Conservation (phyloP, 805 yeast genomes). For the Starmerella floris region DNA sequence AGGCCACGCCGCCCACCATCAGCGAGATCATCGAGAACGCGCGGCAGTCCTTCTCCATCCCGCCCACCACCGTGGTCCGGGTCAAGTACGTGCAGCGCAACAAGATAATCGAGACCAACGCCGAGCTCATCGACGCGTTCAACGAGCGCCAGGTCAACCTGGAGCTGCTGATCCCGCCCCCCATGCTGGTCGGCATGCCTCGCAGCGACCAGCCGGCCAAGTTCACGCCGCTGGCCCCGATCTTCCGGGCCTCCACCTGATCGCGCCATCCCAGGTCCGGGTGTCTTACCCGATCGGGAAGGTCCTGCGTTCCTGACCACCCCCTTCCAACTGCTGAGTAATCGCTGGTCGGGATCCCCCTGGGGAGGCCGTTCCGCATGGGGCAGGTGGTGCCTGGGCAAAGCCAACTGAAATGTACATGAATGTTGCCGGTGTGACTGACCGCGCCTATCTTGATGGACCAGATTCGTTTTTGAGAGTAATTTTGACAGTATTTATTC, state of each 20-base stretch:
- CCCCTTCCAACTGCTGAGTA: too few relatives aligned
- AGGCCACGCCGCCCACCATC: constrained; percentile 69
- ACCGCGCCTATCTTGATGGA: too few relatives aligned
- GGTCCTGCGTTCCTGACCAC: too few relatives aligned
- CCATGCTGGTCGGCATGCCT: constrained; percentile 16
- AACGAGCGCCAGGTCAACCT: constrained; percentile 31
- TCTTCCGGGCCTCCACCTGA: constrained; percentile 6
- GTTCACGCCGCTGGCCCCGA: constrained; percentile 18
- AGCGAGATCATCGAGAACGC: constrained; percentile 70
- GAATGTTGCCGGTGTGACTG: too few relatives aligned
- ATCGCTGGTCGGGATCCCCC: too few relatives aligned
- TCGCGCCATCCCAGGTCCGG: background rate
- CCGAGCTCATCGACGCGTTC: constrained; percentile 37
- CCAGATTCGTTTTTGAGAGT: too few relatives aligned
- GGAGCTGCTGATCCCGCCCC: constrained; percentile 30
- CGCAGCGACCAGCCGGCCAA: background rate
- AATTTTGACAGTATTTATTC: too few relatives aligned
- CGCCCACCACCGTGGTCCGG: constrained; percentile 28
- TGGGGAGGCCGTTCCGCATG: too few relatives aligned
- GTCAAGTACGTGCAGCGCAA: constrained; percentile 27
- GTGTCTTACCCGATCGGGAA: too few relatives aligned
- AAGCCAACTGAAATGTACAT: too few relatives aligned
- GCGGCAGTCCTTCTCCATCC: constrained; percentile 53
- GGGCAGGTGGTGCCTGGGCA: too few relatives aligned
- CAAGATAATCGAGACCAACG: constrained; percentile 32